phyloP scores from a whole-genome alignment of 2,329 filamentous ascomycete genomes.

The Aspergillus sp. region DNA sequence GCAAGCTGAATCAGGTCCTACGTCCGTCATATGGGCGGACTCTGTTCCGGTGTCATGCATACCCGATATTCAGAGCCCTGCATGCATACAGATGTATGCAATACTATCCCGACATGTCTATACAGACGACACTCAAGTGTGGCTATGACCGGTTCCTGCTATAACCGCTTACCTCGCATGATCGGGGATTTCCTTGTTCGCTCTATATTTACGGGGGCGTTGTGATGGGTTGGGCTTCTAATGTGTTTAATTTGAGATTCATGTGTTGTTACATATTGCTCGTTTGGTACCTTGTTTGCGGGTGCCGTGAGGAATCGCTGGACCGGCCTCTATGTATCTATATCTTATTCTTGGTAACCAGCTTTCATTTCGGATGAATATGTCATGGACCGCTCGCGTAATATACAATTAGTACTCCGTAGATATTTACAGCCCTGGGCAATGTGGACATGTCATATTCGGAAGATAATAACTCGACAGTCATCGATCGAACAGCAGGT shows the following conservation, averaged over 20 bases:
- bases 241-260: conserved; percentile 8
- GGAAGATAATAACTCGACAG: too few relatives aligned
- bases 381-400: too few relatives aligned
- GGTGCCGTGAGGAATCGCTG: conserved; percentile 15
- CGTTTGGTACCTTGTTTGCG: conserved; percentile 15
- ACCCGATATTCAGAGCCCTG: background rate
- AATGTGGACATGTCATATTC: too few relatives aligned
- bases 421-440: too few relatives aligned
- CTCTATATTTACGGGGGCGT: conserved; percentile 17
- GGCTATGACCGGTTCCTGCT: conserved; percentile 1
- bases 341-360: conserved; percentile 14
- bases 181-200: background rate
- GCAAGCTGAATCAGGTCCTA: background rate
- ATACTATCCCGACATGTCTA: background rate
- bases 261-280: conserved; percentile 8
- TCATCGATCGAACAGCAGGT: too few relatives aligned
- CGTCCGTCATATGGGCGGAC: background rate
- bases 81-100: background rate
- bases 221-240: conserved; percentile 8
- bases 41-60: background rate
- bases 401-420: too few relatives aligned
- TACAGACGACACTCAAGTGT: background rate
- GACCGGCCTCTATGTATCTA: conserved; percentile 26
- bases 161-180: background rate
- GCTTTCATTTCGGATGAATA: background rate